Base-by-base conservation (phyloP, 164 flowering plant species). In the Akebia trifoliata region DNA sequence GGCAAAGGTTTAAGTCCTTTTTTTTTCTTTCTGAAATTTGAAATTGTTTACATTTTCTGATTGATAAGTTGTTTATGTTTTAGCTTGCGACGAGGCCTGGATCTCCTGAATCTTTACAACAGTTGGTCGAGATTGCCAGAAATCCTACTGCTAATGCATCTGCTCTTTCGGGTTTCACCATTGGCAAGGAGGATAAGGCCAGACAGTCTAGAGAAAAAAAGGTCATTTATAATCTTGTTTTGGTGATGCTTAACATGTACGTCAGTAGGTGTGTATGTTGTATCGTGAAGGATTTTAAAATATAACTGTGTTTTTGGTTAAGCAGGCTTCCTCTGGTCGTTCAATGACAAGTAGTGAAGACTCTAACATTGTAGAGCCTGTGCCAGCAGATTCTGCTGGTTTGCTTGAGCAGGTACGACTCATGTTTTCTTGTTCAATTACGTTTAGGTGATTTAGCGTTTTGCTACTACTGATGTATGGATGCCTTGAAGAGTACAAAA, bases 1-100 rank as follows among this genome's bases (percentile, higher is more conserved):
- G 69, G 81, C 86, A 47, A 94, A 94, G 95, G 97, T 86, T 59
- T 37, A 39, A 24, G 1, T 22, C 50, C 46, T 1, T 67, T 59
- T 6, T 4, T 38, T 35, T 49, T 44, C 39, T 38, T 17, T n/a
- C n/a, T n/a, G 20, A 12, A 4, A 28, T 10, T 38, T 2, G 22
- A 21, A 21, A 15, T 26, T 8, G 4, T 6, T 32, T 26, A 20
- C 24, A 31, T 50, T n/a, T 35, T 21, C 37, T 34, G 20, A 50
- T 50, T 8, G n/a, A 29, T 54, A 21, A 32, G 1, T 59, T 30
- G 10, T 49, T 29, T 31, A 14, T 1, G 12, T 48, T 76, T 59
- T 78, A 94, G 99, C 74, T 88, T 68, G 90, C 93, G 24, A 71
- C 81, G 57, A 83, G 88, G 69, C 93, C 99, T 62, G 99, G 90